These are phyloP conservation scores for Axilococcus clingmanii DNA, from an alignment of 139 green algal genomes.

Conservation along the genomic window DNA sequence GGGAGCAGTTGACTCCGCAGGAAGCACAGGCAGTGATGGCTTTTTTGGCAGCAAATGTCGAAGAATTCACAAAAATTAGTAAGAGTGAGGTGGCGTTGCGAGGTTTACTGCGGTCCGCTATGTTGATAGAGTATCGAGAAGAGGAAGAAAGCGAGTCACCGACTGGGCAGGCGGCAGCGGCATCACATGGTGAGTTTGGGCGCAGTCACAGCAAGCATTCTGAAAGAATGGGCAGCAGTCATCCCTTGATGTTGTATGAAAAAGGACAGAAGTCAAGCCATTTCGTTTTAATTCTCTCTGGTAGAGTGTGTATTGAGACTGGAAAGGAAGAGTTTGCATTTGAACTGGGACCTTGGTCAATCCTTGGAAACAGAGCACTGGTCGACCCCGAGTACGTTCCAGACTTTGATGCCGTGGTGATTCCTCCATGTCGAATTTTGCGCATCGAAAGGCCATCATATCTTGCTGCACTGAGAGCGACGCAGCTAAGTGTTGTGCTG, in stretches of 20 bases:
- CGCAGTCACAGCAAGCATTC: background rate
- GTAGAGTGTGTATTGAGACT: background rate
- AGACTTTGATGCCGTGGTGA: conserved; percentile 1
- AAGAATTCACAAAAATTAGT: background rate
- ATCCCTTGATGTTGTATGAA: background rate
- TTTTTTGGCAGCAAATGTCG: conserved; percentile 28
- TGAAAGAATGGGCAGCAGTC: background rate
- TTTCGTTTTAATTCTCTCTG: conserved; percentile 2
- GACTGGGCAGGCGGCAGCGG: background rate
- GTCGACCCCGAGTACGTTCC: background rate
- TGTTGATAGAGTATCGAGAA: background rate
- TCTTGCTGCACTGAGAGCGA: background rate
- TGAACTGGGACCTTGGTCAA: conserved; percentile 3
- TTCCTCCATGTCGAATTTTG: conserved; percentile 3
- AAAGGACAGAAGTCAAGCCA: background rate
- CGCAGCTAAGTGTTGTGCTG: background rate
- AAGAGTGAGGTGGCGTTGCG: background rate
- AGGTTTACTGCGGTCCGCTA: background rate
- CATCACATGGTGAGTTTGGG: background rate
- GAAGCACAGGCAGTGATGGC: conserved; percentile 39
- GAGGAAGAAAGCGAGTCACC: background rate
- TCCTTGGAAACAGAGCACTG: conserved; percentile 4
- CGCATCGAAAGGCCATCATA: background rate
- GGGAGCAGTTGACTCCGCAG: conserved; percentile 12
- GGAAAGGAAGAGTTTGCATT: background rate